Evolutionary conservation across 1,139 yeast genomes (phyloP), one percentile per base, ranked within the genome.

Genomic region (Yamadazyma triangularis): DNA sequence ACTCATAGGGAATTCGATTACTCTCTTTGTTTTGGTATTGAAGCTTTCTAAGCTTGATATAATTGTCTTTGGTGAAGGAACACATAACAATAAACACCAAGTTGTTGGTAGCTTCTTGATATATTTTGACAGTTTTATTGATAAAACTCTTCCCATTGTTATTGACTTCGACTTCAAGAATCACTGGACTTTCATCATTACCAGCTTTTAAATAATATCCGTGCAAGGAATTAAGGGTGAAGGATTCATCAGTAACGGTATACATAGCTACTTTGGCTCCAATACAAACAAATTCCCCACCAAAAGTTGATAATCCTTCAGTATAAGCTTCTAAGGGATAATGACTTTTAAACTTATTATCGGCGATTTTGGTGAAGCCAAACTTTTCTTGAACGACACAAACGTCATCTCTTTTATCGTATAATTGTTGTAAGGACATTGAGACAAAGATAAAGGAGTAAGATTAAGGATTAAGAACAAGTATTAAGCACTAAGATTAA

Each of bases 171-270:
- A 64, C 58, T 28, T 54, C 51, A 40, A 51, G 58, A 29, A 53
- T 43, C 42, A 62, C 53, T 8, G 53, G 50, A 8, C 38, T 36
- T 18, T 49, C 33, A 25, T 50, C 56, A 31, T 49, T 51, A 2
- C 64, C 68, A 1, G 67, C 60, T 33, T 52, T 56, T 10, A 64
- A 46, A 36, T 65, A 66, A 41, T 56, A 61, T 4, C 66, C 54
- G 37, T 67, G 73, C 28, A 65, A 48, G 7, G 70, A 62, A 33
- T 65, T 66, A 4, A 70, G 65, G 7, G 56, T 52, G 40, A 63
- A 55, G 7, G 56, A 51, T 21, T 67, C 45, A 40, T 62, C 60
- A 35, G 61, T 68, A 37, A 66, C 46, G 8, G 67, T 48, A 28
- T 51, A 60, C 64, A 65, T 64, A 2, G 65, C 68, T 0, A 70